A percentile compares a stretch with the other conserved stretches of the same genome.
Evolutionary conservation across 805 yeast species (phyloP).

Genomic region (Hanseniaspora occidentalis): DNA sequence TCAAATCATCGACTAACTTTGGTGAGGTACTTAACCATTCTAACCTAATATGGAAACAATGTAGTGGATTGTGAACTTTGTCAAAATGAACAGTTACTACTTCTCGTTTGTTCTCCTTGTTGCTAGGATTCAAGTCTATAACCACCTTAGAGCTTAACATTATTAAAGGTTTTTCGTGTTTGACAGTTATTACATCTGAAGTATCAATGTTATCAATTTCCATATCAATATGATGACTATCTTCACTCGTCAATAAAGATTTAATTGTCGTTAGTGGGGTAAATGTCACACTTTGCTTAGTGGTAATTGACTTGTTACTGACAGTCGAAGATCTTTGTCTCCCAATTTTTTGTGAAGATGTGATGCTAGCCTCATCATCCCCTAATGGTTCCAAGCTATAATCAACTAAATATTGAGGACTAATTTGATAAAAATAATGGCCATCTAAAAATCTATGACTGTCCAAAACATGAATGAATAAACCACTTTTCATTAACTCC

Average conservation of each 20-base stretch:
- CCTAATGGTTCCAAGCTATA: too few species aligned
- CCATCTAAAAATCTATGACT: slow-evolving; percentile 86
- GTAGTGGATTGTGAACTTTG: slow-evolving; percentile 84
- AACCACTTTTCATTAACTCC: slow-evolving; percentile 51
- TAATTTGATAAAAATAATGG: slow-evolving; percentile 73
- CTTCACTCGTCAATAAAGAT: too few species aligned
- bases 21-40: slow-evolving; percentile 93
- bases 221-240: too few species aligned
- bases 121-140: slow-evolving; percentile 63
- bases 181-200: slow-evolving; percentile 4
- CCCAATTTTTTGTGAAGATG: too few species aligned
- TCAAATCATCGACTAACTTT: slow-evolving; percentile 66
- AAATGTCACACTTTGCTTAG: too few species aligned
- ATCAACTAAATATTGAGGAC: slow-evolving; percentile 36
- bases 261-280: too few species aligned
- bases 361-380: too few species aligned
- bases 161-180: slow-evolving; percentile 24
- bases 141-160: slow-evolving; percentile 54
- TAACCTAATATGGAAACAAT: slow-evolving; percentile 79
- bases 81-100: slow-evolving; percentile 77
- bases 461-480: slow-evolving; percentile 71
- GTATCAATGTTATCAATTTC: slow-evolving; percentile 6
- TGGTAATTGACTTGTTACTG: too few species aligned
- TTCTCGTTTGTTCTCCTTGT: slow-evolving; percentile 67
- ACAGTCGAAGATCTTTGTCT: too few species aligned